Conservation (phyloP, 106 monocot species). For the Dendrobium huoshanense region DNA sequence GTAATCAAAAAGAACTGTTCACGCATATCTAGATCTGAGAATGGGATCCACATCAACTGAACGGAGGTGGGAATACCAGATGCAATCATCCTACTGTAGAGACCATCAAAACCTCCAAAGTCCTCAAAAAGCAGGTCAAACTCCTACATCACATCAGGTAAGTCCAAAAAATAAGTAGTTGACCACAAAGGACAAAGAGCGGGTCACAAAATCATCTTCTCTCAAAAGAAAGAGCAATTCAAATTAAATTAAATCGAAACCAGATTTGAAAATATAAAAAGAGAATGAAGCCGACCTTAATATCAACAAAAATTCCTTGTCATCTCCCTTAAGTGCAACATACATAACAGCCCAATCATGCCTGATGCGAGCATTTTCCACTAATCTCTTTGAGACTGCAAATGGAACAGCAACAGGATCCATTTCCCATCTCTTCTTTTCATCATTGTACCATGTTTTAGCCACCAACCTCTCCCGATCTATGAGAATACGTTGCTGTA, state of each 20-base stretch:
- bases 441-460: slow-evolving; percentile 86
- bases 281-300: slow-evolving; percentile 46
- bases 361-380: slow-evolving; percentile 65
- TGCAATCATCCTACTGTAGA: slow-evolving; percentile 70
- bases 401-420: slow-evolving; percentile 84
- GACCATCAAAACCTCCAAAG: slow-evolving; percentile 82
- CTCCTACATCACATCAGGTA: slow-evolving; percentile 30
- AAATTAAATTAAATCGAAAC: not conserved
- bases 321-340: slow-evolving; percentile 76
- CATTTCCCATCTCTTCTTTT: slow-evolving; percentile 78
- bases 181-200: not conserved
- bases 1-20: slow-evolving; percentile 51
- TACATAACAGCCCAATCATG: slow-evolving; percentile 91
- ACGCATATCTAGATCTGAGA: slow-evolving; percentile 57
- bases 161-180: not conserved
- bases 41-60: slow-evolving; percentile 90
- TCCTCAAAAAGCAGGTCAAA: slow-evolving; percentile 84
- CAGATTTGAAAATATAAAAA: not conserved
- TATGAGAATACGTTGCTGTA: slow-evolving; percentile 59
- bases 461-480: slow-evolving; percentile 68
- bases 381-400: slow-evolving; percentile 69
- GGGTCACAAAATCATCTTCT: not conserved
- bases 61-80: slow-evolving; percentile 79
- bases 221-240: not conserved
- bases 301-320: slow-evolving; percentile 75